A percentile compares a stretch with the other conserved stretches of the same genome.
Evolutionary conservation across 192 early-diverging fungal genomes (phyloP).

Genomic region (Dispira parvispora): DNA sequence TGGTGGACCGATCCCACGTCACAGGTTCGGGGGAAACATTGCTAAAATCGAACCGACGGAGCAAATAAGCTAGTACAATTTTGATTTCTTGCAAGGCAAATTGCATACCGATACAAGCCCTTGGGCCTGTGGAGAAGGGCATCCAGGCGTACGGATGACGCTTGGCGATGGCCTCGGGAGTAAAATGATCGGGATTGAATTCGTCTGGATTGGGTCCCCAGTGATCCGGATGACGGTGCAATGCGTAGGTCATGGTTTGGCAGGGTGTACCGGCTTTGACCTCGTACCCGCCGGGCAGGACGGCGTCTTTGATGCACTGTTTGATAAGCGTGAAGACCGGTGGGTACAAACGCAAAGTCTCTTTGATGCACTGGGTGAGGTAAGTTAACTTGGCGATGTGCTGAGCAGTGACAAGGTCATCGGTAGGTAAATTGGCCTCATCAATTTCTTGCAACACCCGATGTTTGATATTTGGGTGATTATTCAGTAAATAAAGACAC

Average conservation of each 20-base stretch:
- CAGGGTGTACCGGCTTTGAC: constrained; percentile 15
- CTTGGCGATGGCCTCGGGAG: constrained; percentile 30
- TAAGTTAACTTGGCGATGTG: constrained; percentile 28
- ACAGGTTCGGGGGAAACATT: constrained; percentile 15
- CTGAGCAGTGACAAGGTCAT: constrained; percentile 15
- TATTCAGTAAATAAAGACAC: constrained; percentile 26
- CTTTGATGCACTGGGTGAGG: constrained; percentile 32
- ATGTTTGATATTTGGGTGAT: constrained; percentile 23
- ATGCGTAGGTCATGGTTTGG: constrained; percentile 15
- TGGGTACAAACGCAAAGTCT: constrained; percentile 35
- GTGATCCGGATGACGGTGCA: constrained; percentile 29
- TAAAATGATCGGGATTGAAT: constrained; percentile 37
- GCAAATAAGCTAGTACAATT: constrained; percentile 30
- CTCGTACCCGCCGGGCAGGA: constrained; percentile 26
- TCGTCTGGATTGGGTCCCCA: constrained; percentile 22
- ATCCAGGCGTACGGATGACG: constrained; percentile 31
- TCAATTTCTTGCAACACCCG: constrained; percentile 31
- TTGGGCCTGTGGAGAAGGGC: constrained; percentile 29
- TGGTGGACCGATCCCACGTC: constrained; percentile 13
- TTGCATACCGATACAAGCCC: constrained; percentile 38
- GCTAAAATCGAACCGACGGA: constrained; percentile 26
- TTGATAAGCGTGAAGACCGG: constrained; percentile 23
- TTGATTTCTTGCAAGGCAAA: constrained; percentile 41
- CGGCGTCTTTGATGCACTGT: constrained; percentile 24
- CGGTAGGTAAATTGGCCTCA: constrained; percentile 19